Conservation (phyloP, 202 grass and related monocot species). For the Carex sylvatica region DNA sequence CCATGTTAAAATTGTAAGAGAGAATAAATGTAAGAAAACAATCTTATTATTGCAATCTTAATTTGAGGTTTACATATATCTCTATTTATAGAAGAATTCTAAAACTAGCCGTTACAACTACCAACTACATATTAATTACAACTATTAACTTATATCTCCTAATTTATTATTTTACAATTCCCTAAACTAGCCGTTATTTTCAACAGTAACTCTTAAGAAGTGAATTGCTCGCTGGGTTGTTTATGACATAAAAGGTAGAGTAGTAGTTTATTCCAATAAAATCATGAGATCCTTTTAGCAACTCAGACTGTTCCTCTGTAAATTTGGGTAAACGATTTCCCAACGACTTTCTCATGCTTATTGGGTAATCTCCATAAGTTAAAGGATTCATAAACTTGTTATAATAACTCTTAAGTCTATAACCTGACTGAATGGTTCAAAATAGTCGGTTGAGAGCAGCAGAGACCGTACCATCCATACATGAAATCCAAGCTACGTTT, state of each 20-base stretch:
- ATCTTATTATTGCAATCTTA: no score
- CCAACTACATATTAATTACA: no score
- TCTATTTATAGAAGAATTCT: no score
- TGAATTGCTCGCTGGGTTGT: conserved; percentile 14
- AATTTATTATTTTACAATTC: no score
- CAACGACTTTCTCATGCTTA: conserved; percentile 26
- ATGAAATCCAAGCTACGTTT: conserved; percentile 52
- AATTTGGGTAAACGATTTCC: conserved; percentile 30
- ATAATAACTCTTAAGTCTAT: no score
- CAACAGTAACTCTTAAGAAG: not conserved
- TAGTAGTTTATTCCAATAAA: conserved; percentile 67
- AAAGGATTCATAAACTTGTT: conserved; percentile 48
- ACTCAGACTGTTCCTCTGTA: not conserved
- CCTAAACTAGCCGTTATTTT: no score
- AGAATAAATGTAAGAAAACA: no score
- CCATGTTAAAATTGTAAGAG: no score
- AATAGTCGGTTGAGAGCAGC: not conserved
- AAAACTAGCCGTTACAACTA: no score
- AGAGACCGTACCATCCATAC: conserved; percentile 40
- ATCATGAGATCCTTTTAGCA: conserved; percentile 35
- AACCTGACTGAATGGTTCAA: not conserved
- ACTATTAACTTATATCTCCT: no score
- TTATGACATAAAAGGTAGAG: conserved; percentile 28
- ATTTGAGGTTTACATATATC: no score
- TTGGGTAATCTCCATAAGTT: conserved; percentile 43